Conservation (phyloP, 2,329 filamentous ascomycete species). For the Aspergillus latus region DNA sequence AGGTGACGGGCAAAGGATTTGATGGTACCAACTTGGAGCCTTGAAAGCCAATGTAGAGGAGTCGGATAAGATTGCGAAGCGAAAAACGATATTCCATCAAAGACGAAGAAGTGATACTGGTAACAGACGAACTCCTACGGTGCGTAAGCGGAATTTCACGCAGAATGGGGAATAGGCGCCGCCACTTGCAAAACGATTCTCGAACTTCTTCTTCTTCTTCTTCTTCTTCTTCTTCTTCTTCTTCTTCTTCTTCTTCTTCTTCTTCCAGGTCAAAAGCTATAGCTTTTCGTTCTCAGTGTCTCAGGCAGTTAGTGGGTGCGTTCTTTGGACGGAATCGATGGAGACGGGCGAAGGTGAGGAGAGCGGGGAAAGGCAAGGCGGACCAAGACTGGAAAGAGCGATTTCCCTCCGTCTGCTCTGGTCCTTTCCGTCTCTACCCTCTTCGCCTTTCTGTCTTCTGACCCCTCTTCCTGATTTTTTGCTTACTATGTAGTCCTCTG, state of each 20-base stretch:
- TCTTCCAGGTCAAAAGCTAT: too few species aligned
- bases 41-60: too few species aligned
- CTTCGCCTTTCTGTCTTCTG: slow-evolving; percentile 34
- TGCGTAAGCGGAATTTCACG: slow-evolving; percentile 16
- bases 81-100: not conserved
- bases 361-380: slow-evolving; percentile 4
- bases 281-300: not conserved
- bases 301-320: not conserved
- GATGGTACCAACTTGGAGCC: too few species aligned
- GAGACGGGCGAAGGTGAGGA: slow-evolving; percentile 13
- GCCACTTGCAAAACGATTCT: not conserved
- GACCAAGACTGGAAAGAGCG: not conserved
- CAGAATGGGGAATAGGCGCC: slow-evolving; percentile 9
- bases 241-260: too few species aligned
- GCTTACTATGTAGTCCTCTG: slow-evolving; percentile 45
- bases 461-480: slow-evolving; percentile 33
- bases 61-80: too few species aligned
- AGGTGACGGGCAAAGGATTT: not conserved
- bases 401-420: slow-evolving; percentile 30
- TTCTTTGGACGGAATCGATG: not conserved
- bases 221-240: too few species aligned
- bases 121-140: slow-evolving; percentile 2
- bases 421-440: slow-evolving; percentile 33
- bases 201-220: too few species aligned
- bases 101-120: not conserved